These are phyloP conservation scores for Fusarium sororula DNA, from an alignment of 2,329 filamentous ascomycete species.

Conservation along the genomic window DNA sequence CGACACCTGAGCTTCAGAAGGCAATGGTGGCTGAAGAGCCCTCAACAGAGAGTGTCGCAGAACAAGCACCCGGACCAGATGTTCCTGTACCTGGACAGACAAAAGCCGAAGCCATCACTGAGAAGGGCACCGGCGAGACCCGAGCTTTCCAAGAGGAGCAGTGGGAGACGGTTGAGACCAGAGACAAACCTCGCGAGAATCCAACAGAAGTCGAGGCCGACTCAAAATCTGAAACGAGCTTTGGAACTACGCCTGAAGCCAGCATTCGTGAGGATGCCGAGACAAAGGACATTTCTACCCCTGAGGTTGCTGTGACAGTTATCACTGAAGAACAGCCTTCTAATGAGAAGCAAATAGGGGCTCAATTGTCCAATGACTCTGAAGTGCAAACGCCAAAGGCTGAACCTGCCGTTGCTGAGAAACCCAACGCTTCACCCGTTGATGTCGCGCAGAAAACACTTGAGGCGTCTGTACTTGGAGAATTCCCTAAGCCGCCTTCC, in stretches of 20 bases:
- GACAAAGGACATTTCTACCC: background rate
- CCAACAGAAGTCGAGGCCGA: constrained; percentile 18
- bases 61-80: background rate
- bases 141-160: constrained; percentile 21
- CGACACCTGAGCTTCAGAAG: background rate
- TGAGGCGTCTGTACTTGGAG: constrained; percentile 6
- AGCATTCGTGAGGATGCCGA: constrained; percentile 19
- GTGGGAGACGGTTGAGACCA: constrained; percentile 24
- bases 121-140: background rate
- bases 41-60: background rate
- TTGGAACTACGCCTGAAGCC: constrained; percentile 19
- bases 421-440: background rate
- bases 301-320: background rate
- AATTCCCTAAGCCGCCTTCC: constrained; percentile 34
- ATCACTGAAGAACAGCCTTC: background rate
- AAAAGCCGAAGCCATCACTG: background rate
- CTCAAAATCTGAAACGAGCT: constrained; percentile 33
- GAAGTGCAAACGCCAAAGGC: constrained; percentile 20
- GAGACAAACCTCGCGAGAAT: constrained; percentile 2
- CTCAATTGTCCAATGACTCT: constrained; percentile 3
- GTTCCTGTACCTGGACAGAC: background rate
- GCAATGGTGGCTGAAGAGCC: background rate
- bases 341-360: background rate
- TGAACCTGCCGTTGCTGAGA: background rate
- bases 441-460: constrained; percentile 1